Evolutionary conservation across 1,139 yeast genomes (phyloP).

Genomic region (Yarrowia galli): DNA sequence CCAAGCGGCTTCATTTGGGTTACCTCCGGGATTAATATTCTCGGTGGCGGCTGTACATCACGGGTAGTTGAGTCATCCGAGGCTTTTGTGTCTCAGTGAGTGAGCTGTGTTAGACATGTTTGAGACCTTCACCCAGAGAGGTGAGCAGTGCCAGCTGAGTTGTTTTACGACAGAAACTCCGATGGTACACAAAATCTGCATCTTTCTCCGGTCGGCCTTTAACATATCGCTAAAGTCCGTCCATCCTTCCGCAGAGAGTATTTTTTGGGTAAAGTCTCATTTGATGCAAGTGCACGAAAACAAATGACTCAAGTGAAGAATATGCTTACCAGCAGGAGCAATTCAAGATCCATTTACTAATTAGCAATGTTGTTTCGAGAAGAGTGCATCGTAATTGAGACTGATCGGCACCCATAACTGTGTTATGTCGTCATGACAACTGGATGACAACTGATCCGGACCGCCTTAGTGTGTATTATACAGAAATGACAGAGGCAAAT

Average conservation of each 20-base stretch:
- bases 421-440: background rate
- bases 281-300: background rate
- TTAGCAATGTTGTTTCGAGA: slow-evolving; percentile 2
- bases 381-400: slow-evolving; percentile 11
- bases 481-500: too few species aligned
- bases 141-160: too few species aligned
- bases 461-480: too few species aligned
- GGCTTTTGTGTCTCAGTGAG: background rate
- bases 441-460: too few species aligned
- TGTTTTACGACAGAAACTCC: background rate
- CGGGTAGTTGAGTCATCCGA: background rate
- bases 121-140: too few species aligned
- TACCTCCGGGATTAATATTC: background rate
- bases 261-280: background rate
- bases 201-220: background rate
- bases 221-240: too few species aligned
- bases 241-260: background rate
- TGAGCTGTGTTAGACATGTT: too few species aligned
- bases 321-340: background rate
- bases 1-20: slow-evolving; percentile 3
- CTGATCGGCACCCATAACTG: slow-evolving; percentile 14
- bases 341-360: background rate
- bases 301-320: background rate
- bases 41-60: background rate
- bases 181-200: background rate